Conservation (phyloP, 257 asterid species). For the Parsonsia alboflavescens region DNA sequence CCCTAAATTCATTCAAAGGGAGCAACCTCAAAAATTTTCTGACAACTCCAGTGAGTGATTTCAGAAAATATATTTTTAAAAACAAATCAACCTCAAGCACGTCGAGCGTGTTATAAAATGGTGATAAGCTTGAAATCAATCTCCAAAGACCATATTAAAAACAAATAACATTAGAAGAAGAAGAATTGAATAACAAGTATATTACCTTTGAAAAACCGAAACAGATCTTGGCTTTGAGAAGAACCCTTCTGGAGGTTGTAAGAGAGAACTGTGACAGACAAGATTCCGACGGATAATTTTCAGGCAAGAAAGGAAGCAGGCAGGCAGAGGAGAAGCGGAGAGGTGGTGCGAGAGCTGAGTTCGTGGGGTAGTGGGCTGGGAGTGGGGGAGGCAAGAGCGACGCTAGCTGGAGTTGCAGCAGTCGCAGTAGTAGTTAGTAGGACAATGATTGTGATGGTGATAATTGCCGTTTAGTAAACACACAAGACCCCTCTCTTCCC, state of each 20-base stretch:
- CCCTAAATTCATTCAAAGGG: conserved; percentile 32
- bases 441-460: conserved; percentile 38
- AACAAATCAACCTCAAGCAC: neutral
- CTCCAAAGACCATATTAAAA: neutral
- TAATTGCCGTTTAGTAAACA: conserved; percentile 37
- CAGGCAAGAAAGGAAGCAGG: conserved; percentile 30
- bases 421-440: conserved; percentile 18
- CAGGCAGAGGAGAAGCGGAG: neutral
- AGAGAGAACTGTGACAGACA: conserved; percentile 3
- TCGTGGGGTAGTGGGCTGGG: neutral
- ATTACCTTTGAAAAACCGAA: conserved; percentile 11
- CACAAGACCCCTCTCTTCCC: neutral
- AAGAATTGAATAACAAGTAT: neutral
- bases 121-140: neutral
- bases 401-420: conserved; percentile 13
- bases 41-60: neutral
- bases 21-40: conserved; percentile 4
- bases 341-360: neutral
- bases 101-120: too few species aligned
- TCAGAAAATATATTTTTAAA: neutral
- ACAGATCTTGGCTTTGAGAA: conserved; percentile 8
- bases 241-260: neutral
- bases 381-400: neutral
- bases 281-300: conserved; percentile 36
- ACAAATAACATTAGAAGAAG: neutral